Percentiles rank a stretch among this genome's conserved stretches.
Conservation (phyloP, 495 filamentous ascomycete genomes). For the Daldinia caldariorum region DNA sequence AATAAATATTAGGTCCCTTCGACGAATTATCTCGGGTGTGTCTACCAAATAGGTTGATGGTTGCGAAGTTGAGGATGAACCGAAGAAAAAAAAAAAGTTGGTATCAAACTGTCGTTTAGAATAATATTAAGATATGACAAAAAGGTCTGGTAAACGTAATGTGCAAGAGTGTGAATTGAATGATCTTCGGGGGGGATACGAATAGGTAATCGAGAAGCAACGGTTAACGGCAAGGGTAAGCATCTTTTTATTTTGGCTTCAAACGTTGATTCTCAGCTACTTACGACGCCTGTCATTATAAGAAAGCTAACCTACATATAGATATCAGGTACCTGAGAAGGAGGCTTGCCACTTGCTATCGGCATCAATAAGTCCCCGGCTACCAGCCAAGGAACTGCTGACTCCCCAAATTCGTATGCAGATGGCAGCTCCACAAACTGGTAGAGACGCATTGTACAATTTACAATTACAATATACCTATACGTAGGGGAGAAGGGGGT, state of each 20-base stretch:
- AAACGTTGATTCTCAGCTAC: neutral
- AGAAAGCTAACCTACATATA: conserved; percentile 20
- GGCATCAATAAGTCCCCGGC: conserved; percentile 25
- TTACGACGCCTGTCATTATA: no score
- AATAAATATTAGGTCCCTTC: neutral
- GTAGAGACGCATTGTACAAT: no score
- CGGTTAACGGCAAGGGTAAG: conserved; percentile 19
- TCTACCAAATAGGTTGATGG: conserved; percentile 33
- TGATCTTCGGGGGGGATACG: neutral
- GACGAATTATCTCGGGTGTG: conserved; percentile 20
- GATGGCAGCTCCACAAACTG: conserved; percentile 1
- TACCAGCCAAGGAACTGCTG: conserved; percentile 22
- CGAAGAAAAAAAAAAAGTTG: conserved; percentile 20
- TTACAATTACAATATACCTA: neutral
- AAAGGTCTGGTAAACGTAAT: conserved; percentile 17
- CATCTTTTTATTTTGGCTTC: conserved; percentile 8
- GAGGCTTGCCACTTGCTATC: conserved; percentile 28
- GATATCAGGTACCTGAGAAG: neutral
- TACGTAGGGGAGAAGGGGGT: conserved; percentile 13
- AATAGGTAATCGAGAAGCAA: conserved; percentile 1
- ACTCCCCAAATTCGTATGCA: conserved; percentile 12
- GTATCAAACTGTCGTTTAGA: conserved; percentile 6
- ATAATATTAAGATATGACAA: conserved; percentile 27
- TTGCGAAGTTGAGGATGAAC: conserved; percentile 26
- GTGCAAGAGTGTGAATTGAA: neutral